These are phyloP conservation scores for Trichoderma sp. DNA, from an alignment of 2,329 filamentous ascomycete genomes.

Conservation along the genomic window DNA sequence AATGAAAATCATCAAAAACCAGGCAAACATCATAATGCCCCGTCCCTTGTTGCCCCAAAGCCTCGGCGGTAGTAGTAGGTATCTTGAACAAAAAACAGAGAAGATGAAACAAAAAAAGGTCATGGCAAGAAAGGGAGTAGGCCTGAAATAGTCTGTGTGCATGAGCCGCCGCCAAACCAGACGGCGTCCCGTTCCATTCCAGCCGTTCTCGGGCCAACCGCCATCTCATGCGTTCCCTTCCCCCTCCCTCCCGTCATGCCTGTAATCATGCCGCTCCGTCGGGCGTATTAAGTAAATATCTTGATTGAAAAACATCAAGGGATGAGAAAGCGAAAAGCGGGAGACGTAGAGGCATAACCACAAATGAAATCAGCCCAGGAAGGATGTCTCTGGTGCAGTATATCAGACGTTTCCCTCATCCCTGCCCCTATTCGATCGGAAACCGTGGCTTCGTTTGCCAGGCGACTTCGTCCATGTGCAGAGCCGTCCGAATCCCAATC, in stretches of 20 bases:
- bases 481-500: constrained; percentile 16
- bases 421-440: neutral
- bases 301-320: neutral
- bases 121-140: neutral
- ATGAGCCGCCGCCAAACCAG: neutral
- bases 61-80: constrained; percentile 16
- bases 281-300: constrained; percentile 22
- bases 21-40: constrained; percentile 24
- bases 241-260: neutral
- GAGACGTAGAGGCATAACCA: constrained; percentile 6
- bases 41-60: constrained; percentile 7
- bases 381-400: constrained; percentile 30
- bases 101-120: constrained; percentile 1
- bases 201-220: neutral
- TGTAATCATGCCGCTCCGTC: constrained; percentile 8
- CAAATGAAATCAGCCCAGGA: constrained; percentile 25
- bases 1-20: neutral
- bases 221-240: neutral
- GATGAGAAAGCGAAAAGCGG: constrained; percentile 2
- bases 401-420: constrained; percentile 8
- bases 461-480: constrained; percentile 7
- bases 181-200: constrained; percentile 20
- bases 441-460: constrained; percentile 11
- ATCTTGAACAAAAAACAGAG: constrained; percentile 8
- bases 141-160: neutral